Evolutionary conservation across 352 stramenopile species (phyloP).

Genomic region (Phytophthora cactorum): DNA sequence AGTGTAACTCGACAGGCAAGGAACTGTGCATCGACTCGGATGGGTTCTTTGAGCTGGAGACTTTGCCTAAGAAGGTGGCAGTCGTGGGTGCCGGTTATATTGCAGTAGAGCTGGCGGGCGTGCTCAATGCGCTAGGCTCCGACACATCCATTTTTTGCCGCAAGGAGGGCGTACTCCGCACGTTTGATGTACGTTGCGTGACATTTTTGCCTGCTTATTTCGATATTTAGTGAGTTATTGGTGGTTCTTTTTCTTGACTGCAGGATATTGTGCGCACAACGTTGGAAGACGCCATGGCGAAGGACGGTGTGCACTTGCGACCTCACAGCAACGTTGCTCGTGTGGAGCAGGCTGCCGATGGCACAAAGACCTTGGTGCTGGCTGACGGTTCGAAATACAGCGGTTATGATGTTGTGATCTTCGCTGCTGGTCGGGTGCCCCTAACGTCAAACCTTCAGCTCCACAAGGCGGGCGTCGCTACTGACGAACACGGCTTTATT

Average conservation of each 20-base stretch:
- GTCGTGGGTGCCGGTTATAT: slow-evolving; percentile 99
- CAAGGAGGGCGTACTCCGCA: slow-evolving; percentile 82
- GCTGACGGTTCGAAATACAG: slow-evolving; percentile 44
- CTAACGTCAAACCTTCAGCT: slow-evolving; percentile 70
- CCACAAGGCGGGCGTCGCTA: slow-evolving; percentile 67
- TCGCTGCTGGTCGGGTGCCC: slow-evolving; percentile 74
- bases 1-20: slow-evolving; percentile 46
- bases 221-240: slow-evolving; percentile 4
- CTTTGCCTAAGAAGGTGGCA: slow-evolving; percentile 92
- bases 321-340: slow-evolving; percentile 53
- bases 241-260: not conserved
- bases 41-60: slow-evolving; percentile 97
- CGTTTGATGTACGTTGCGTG: slow-evolving; percentile 79
- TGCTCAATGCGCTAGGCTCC: slow-evolving; percentile 93
- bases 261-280: slow-evolving; percentile 56
- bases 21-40: slow-evolving; percentile 96
- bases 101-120: slow-evolving; percentile 96
- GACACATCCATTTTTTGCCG: slow-evolving; percentile 93
- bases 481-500: slow-evolving; percentile 76
- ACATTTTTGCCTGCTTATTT: not conserved
- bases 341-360: slow-evolving; percentile 48
- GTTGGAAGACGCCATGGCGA: slow-evolving; percentile 62
- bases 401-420: slow-evolving; percentile 88
- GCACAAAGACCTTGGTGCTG: slow-evolving; percentile 64
- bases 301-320: slow-evolving; percentile 58